Conservation (phyloP, 1,284 basidiomycete genomes). For the Fistulina hepatica region DNA sequence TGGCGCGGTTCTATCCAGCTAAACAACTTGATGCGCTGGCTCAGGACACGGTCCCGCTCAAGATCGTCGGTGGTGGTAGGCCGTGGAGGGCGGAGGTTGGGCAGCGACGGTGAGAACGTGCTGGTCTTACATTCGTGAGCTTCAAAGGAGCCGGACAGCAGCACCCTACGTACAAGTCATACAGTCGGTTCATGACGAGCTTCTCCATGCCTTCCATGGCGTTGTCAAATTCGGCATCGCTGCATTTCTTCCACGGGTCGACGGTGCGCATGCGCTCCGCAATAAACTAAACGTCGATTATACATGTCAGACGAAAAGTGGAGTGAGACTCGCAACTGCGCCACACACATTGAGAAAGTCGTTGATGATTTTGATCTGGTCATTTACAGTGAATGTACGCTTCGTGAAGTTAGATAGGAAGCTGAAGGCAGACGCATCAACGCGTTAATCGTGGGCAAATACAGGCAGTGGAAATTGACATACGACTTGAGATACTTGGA, state of each 20-base stretch:
- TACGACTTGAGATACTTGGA: slow-evolving; percentile 88
- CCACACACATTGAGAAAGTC: slow-evolving; percentile 75
- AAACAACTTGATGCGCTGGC: slow-evolving; percentile 87
- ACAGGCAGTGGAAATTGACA: slow-evolving; percentile 19
- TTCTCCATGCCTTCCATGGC: slow-evolving; percentile 99
- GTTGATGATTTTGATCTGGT: slow-evolving; percentile 89
- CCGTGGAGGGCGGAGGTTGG: slow-evolving; percentile 49
- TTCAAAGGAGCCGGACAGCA: slow-evolving; percentile 3
- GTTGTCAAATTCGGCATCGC: slow-evolving; percentile 86
- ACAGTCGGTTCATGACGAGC: slow-evolving; percentile 96
- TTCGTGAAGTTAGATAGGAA: slow-evolving; percentile 89
- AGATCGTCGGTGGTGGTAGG: slow-evolving; percentile 92
- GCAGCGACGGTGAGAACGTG: slow-evolving; percentile 81
- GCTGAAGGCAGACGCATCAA: slow-evolving; percentile 39
- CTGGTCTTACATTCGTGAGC: slow-evolving; percentile 29
- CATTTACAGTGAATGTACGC: slow-evolving; percentile 77
- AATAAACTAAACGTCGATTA: slow-evolving; percentile 58
- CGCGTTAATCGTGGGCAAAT: neutral
- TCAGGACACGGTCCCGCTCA: slow-evolving; percentile 84
- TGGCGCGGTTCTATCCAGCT: slow-evolving; percentile 85
- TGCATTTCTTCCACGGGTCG: slow-evolving; percentile 71
- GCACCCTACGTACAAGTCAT: slow-evolving; percentile 64
- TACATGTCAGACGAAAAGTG: slow-evolving; percentile 1
- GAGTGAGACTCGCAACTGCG: neutral
- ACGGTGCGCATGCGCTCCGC: slow-evolving; percentile 74